Base-by-base conservation (phyloP, 805 yeast species). In the Metschnikowia continentalis region DNA sequence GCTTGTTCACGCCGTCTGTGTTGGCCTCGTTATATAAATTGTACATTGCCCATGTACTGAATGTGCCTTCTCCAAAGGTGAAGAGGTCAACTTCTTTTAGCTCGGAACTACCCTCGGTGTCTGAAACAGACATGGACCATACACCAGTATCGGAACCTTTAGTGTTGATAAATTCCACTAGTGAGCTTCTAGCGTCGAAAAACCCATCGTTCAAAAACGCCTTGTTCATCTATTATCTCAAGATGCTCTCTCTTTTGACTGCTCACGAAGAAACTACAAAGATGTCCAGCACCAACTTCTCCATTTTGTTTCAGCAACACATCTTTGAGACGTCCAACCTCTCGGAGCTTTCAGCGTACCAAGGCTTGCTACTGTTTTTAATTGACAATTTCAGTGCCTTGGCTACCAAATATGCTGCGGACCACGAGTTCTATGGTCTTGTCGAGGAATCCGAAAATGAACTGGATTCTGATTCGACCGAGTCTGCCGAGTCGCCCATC, bases 241-340 rank as follows among this genome's bases (percentile, higher is more conserved):
- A 52, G 14, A 51, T 49, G 43, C 47, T 64, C 42, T 40, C 50
- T 22, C 41, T 49, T 17, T 49, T 68, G n/a, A 50, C 59, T 22
- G 23, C 43, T 2, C 56, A 57, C 38, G 57, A 55, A 35, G 55
- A 50, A 2, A 36, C 52, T 2, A 68, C 72, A 5, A 64, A 64
- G 35, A 68, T 68, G 72, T 51, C 66, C 6, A 49, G 60, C 13
- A 54, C 58, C 33, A 67, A 67, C 49, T 59, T 55, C 33, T 58
- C 71, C 13, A 68, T 67, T 23, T 63, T 68, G 30, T 68, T 67
- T 52, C 71, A 65, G 50, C 72, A 70, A 10, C 66, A 66, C 47
- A 51, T 68, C 17, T 62, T 67, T 40, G 54, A 54, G 30, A 52
- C 59, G n/a, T 23, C 52, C 23, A 46, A 42, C 7, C 50, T 56